A percentile compares a stretch with the other conserved stretches of the same genome.
phyloP scores from a whole-genome alignment of 1,284 basidiomycete genomes.

The Hypsizygus ulmarius region DNA sequence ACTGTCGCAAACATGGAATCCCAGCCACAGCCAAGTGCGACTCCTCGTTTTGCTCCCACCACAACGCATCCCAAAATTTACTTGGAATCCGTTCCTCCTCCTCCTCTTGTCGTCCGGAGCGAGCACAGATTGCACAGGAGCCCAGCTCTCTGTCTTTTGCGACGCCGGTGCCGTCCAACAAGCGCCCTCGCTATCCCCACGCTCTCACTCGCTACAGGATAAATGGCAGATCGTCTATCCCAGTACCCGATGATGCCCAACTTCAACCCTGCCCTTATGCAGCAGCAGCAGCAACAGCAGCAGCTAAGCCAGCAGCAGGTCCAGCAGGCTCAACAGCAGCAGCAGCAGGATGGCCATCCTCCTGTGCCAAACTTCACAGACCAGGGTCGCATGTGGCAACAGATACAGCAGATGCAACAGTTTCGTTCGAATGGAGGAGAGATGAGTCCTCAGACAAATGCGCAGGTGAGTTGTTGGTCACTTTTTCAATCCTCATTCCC shows the following conservation, averaged over 20 bases:
- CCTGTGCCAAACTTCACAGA: conserved; percentile 46
- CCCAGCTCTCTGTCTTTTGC: conserved; percentile 21
- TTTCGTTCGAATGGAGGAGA: conserved; percentile 45
- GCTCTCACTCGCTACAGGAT: conserved; percentile 29
- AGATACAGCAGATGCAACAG: conserved; percentile 48
- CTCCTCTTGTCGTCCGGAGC: conserved; percentile 10
- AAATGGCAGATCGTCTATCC: conserved; percentile 60
- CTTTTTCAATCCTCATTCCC: conserved; percentile 14
- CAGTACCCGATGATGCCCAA: conserved; percentile 50
- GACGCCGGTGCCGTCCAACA: conserved; percentile 14
- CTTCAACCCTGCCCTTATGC: conserved; percentile 42
- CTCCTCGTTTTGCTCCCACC: conserved; percentile 44
- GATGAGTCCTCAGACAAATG: conserved; percentile 37
- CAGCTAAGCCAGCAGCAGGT: conserved; percentile 45
- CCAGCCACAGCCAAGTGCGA: conserved; percentile 42
- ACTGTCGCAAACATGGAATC: conserved; percentile 33
- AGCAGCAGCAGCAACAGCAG: conserved; percentile 44
- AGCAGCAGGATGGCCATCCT: conserved; percentile 38
- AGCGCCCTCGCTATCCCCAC: conserved; percentile 25
- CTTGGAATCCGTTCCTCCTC: conserved; percentile 14
- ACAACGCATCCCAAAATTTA: conserved; percentile 26
- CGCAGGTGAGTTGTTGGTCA: conserved; percentile 37
- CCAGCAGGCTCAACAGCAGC: conserved; percentile 40
- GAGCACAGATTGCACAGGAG: neutral
- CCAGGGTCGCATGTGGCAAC: conserved; percentile 53